Conservation (phyloP, 108 stramenopile genomes). For the Nitzschia palea region DNA sequence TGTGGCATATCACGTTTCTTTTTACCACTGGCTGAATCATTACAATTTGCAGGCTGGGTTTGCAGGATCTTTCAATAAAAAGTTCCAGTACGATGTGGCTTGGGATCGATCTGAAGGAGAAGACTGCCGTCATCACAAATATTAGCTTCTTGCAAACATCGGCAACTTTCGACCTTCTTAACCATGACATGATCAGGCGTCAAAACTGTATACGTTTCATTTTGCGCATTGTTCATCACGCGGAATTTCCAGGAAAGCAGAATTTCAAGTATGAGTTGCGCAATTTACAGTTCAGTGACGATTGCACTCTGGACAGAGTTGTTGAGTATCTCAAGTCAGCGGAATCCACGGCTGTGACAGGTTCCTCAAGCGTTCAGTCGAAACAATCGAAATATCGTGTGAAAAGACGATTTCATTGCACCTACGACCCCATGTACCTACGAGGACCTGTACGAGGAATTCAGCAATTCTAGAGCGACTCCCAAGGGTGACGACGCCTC, state of each 20-base stretch:
- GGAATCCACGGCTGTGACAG: background rate
- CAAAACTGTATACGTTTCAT: background rate
- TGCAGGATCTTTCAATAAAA: background rate
- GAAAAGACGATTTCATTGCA: background rate
- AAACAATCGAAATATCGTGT: background rate
- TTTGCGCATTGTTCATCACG: background rate
- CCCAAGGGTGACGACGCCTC: background rate
- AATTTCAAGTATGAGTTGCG: background rate
- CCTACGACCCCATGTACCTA: background rate
- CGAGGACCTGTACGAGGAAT: background rate
- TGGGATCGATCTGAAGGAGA: too few relatives aligned
- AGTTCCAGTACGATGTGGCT: background rate
- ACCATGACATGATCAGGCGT: background rate
- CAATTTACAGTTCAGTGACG: background rate
- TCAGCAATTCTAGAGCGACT: background rate
- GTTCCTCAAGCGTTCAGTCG: background rate
- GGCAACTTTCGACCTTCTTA: background rate
- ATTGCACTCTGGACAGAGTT: background rate
- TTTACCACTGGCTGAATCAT: background rate
- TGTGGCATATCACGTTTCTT: background rate
- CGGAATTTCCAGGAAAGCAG: background rate
- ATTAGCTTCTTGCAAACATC: background rate
- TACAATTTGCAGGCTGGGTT: background rate
- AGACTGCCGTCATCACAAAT: too few relatives aligned
- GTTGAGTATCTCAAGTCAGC: background rate